Evolutionary conservation across 139 green algal species (phyloP).

Genomic region (Pleodorina starrii): DNA sequence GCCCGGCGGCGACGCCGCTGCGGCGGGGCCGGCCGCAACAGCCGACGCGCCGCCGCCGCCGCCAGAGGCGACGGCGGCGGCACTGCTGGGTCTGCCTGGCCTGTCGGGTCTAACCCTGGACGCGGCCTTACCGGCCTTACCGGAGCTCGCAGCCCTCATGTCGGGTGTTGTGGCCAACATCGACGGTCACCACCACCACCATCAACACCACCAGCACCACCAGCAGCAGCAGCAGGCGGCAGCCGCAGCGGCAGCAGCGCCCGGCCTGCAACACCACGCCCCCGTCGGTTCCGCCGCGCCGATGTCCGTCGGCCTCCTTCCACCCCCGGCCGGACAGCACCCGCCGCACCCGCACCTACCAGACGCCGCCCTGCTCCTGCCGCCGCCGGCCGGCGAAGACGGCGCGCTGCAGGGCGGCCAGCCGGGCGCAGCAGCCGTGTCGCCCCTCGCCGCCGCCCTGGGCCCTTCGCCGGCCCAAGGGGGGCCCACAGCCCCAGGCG

Average conservation of each 20-base stretch:
- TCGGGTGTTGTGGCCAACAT: neutral
- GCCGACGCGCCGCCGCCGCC: neutral
- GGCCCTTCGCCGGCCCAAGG: neutral
- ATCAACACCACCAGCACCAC: constrained; percentile 13
- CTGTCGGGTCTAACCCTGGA: neutral
- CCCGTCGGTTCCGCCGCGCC: no score
- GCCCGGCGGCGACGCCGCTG: neutral
- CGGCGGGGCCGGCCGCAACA: neutral
- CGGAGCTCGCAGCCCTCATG: constrained; percentile 7
- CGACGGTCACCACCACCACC: constrained; percentile 1
- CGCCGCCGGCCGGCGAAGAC: neutral
- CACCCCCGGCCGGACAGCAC: neutral
- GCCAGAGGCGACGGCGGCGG: neutral
- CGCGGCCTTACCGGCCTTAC: neutral
- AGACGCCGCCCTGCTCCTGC: neutral
- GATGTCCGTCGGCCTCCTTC: no score
- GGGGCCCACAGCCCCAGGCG: neutral
- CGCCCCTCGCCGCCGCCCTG: neutral
- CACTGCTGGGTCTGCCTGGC: neutral
- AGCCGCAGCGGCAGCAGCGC: neutral
- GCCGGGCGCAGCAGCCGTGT: neutral
- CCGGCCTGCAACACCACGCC: neutral
- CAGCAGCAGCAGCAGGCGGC: neutral
- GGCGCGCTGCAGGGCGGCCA: neutral
- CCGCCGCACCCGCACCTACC: neutral